Evolutionary conservation across 2,329 filamentous ascomycete species (phyloP), one percentile per base, ranked within the genome.

Genomic region (Raffaelea ambrosiae): DNA sequence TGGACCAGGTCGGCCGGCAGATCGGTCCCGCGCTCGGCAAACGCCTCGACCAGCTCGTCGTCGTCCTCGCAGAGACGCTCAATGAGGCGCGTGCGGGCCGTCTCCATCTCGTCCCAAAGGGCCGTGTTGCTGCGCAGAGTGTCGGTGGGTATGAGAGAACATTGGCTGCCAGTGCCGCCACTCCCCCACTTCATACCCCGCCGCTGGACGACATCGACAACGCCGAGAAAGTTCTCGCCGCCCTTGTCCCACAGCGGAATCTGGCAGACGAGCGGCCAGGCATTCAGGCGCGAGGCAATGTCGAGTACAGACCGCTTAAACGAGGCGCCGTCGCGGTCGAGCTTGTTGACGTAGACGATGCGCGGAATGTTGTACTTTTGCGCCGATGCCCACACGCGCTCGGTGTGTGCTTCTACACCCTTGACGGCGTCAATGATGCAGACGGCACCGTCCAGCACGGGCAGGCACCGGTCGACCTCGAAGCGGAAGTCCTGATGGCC

Each of bases 401-500:
- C 93, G 0, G 93, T 97, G 62, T 97, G 93, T 2, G 93, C 91
- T 66, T 98, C 93, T 20, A 98, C 93, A 19, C 63, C 64, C 53
- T 66, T 66, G 60, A 67, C 62, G 7, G 59, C 53, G 54, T 66
- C 59, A 43, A 67, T 59, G 46, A 66, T 61, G 51, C 61, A 63
- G 19, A 67, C 58, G 40, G 64, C 63, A 22, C 63, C 60, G 46
- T 56, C 61, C 46, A 62, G 60, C 47, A 57, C 60, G 5, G 64
- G 64, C 53, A 97, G 72, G 29, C 91, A 97, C 13, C 93, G 81
- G 55, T 96, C 77, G 3, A 97, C 93, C 63, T 98, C 93, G 59
- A 97, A 97, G 1, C 91, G 89, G 58, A 98, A 98, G 63, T 98
- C 93, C 20, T 94, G 90, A 61, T 98, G 93, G 1, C 93, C 93